These are phyloP conservation scores for Verticillium zaregamsianum DNA, from an alignment of 2,329 filamentous ascomycete genomes.

Conservation along the genomic window DNA sequence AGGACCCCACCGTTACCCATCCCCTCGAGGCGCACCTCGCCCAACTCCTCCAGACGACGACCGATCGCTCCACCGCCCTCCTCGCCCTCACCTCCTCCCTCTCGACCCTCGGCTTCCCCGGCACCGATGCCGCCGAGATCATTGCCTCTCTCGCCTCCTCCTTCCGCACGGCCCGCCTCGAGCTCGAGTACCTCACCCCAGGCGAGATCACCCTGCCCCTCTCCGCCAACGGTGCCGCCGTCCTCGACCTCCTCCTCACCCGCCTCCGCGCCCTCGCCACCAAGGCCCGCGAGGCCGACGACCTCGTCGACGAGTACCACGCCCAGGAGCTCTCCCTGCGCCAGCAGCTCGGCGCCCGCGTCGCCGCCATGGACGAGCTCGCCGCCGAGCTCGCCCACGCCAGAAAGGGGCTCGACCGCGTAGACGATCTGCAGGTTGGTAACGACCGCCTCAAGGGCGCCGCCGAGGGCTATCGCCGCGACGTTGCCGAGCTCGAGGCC, in stretches of 20 bases:
- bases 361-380: conserved; percentile 45
- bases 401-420: conserved; percentile 27
- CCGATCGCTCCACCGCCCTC: conserved; percentile 45
- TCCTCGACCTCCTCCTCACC: conserved; percentile 50
- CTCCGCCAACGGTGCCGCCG: conserved; percentile 46
- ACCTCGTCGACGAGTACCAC: conserved; percentile 57
- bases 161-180: conserved; percentile 54
- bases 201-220: conserved; percentile 53
- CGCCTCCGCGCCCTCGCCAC: conserved; percentile 45
- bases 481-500: conserved; percentile 48
- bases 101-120: conserved; percentile 45
- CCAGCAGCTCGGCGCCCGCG: conserved; percentile 50
- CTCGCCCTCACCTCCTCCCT: conserved; percentile 41
- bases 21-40: conserved; percentile 39
- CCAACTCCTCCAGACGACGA: conserved; percentile 38
- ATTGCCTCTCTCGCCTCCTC: conserved; percentile 41
- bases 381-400: conserved; percentile 34
- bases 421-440: conserved; percentile 44
- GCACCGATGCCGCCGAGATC: conserved; percentile 42
- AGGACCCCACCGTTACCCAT: conserved; percentile 11
- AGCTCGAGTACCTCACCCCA: conserved; percentile 58
- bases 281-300: conserved; percentile 43
- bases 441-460: conserved; percentile 48
- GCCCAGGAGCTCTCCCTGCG: conserved; percentile 51
- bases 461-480: conserved; percentile 47